Conservation (phyloP, 495 filamentous ascomycete species). For the Hypoxylon crocopeplum region DNA sequence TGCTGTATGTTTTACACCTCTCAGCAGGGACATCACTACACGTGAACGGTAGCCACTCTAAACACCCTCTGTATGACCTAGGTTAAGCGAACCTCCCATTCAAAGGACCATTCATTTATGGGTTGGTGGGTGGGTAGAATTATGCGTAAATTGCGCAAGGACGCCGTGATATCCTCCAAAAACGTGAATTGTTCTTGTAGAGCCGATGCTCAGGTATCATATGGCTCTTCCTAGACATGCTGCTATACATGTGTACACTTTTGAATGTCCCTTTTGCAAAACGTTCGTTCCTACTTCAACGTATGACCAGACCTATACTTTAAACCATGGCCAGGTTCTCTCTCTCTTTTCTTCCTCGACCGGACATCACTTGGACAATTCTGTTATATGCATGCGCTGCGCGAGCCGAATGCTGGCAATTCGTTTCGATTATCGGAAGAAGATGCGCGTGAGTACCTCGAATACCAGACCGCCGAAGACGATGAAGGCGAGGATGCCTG, state of each 20-base stretch:
- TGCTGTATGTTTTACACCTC: too few species aligned
- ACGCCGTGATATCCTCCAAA: slow-evolving; percentile 10
- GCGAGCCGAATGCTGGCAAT: too few species aligned
- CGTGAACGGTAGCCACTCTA: too few species aligned
- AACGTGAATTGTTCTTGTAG: slow-evolving; percentile 23
- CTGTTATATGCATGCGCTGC: too few species aligned
- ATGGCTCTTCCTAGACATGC: slow-evolving; percentile 13
- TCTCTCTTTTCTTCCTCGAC: neutral
- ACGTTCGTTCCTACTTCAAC: too few species aligned
- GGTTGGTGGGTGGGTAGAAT: neutral
- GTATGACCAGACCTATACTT: neutral
- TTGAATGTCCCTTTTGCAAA: too few species aligned
- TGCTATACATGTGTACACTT: slow-evolving; percentile 15
- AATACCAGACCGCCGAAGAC: slow-evolving; percentile 85
- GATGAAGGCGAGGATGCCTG: slow-evolving; percentile 80
- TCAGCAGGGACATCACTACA: too few species aligned
- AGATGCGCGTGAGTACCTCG: slow-evolving; percentile 78
- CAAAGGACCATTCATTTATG: neutral
- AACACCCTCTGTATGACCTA: too few species aligned
- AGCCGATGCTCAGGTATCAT: slow-evolving; percentile 31
- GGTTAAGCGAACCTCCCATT: too few species aligned
- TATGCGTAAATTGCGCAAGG: too few species aligned
- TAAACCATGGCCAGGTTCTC: neutral
- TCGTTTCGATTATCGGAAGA: slow-evolving; percentile 59
- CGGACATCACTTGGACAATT: too few species aligned